Percentiles rank a stretch among this genome's conserved stretches.
Conservation (phyloP, 345 rosid species). For the Brassica juncea region DNA sequence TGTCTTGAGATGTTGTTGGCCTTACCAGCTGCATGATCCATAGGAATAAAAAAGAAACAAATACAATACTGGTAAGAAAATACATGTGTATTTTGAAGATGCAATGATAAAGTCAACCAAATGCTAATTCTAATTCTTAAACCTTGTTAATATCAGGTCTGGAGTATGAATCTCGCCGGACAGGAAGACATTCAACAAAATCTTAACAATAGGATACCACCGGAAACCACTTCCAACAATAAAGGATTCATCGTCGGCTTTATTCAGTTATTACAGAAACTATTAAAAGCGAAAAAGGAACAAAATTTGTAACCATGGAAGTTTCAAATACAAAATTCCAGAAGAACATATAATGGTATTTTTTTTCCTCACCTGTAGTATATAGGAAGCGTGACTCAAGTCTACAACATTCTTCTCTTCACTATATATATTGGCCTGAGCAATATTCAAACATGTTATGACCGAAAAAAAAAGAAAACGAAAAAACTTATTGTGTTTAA, state of each 20-base stretch:
- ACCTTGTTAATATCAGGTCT: conserved; percentile 50
- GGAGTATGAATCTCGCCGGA: conserved; percentile 39
- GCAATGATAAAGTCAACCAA: background rate
- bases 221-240: conserved; percentile 42
- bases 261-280: conserved; percentile 43
- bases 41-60: conserved; percentile 1
- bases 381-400: too few relatives aligned
- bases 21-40: conserved; percentile 50
- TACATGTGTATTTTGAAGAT: background rate
- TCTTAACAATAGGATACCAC: conserved; percentile 40
- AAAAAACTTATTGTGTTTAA: background rate
- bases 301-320: too few relatives aligned
- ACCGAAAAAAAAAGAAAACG: background rate
- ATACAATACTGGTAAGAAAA: conserved; percentile 18
- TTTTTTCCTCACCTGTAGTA: too few relatives aligned
- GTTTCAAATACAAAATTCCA: too few relatives aligned
- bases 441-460: background rate
- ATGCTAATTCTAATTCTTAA: background rate
- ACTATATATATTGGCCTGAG: background rate
- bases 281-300: too few relatives aligned
- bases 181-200: conserved; percentile 50
- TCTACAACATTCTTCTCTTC: background rate
- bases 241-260: conserved; percentile 36
- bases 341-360: background rate
- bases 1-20: conserved; percentile 41